Evolutionary conservation across 2,329 filamentous ascomycete species (phyloP), one percentile per base, ranked within the genome.

Genomic region (Trichoderma sp.): DNA sequence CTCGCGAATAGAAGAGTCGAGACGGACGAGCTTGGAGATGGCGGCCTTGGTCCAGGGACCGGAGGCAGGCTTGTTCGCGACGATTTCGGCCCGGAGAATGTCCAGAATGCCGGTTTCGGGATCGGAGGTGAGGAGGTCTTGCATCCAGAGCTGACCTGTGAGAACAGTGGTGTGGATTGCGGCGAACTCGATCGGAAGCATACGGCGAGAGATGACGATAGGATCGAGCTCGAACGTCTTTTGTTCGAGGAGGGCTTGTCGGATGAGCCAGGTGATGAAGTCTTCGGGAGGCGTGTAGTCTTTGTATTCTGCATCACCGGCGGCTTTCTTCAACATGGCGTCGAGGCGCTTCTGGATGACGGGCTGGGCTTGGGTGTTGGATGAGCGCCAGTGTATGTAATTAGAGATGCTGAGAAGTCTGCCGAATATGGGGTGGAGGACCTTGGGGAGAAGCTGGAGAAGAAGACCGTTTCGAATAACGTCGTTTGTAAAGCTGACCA

Each of bases 111-210:
- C 68, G 44, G 72, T 71, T 1, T 73, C 67, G 0, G 78, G 75
- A 5, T 78, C 72, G 0, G 80, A 75, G 1, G 77, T 72, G 43
- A 83, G 71, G 7, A 85, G 70, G 65, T 85, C 82, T 10, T 84
- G 70, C 59, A 84, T 69, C 39, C 79, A 74, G 41, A 78, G 79
- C 52, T 81, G 80, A 3, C 80, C 79, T 0, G 84, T 85, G 14
- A 86, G 69, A 7, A 81, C 78, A 0, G 85, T 86, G 1, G 85
- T 87, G 72, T 87, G 84, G 28, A 86, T 85, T 19, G 83, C 81
- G 3, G 84, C 85, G 66, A 87, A 86, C 70, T 86, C 82, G 50
- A 88, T 75, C 0, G 84, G 82, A 43, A 88, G 74, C 5, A 87
- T 72, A 15, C 82, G 78, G 67, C 82, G 79, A 2, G 83, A 81